Evolutionary conservation across 768 basidiomycete genomes (phyloP), one percentile per base, ranked within the genome.

Genomic region (Suillus variegatus): DNA sequence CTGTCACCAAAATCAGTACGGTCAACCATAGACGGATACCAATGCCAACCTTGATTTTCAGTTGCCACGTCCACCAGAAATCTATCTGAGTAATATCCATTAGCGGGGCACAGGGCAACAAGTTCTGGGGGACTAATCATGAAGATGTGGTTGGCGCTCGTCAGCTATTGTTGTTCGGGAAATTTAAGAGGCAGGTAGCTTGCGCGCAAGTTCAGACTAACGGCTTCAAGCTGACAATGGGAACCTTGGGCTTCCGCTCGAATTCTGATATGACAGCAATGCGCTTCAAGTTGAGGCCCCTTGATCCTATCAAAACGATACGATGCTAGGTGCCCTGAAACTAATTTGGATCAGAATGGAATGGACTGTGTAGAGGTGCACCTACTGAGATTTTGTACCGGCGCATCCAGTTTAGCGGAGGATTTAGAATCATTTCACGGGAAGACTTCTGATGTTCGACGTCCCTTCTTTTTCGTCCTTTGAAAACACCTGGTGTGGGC

Each of bases 251-350:
- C 68, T 84, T 79, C 22, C 83, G 78, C 70, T 88, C 91, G 81
- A 98, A 98, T 66, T 88, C 88, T 51, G 86, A 81, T 46, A 99
- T 82, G 3, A 93, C 90, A 10, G 84, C 84, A 47, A 84, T 86
- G 63, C 94, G 85, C 74, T 90, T 91, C 78, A 32, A 32, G 32
- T 90, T 92, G 67, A 96, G 82, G 70, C 89, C 89, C 93, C 97
- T 94, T 0, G 93, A 87, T 1, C 97, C 97, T 36, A 74, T 99
- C 97, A 71, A 98, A 94, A 25, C 97, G 86, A 68, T 87, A 88
- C 71, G 86, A 88, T 52, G 86, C 78, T 66, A 93, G 82, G 1
- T 77, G 75, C 68, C 86, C 86, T 90, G 68, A 66, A 35, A 60
- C 12, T 16, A 16, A 13, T 14, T 62, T 22, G 54, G 61, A 35